These are phyloP conservation scores for Maudiozyma humilis DNA, from an alignment of 1,139 yeast genomes.

Conservation along the genomic window DNA sequence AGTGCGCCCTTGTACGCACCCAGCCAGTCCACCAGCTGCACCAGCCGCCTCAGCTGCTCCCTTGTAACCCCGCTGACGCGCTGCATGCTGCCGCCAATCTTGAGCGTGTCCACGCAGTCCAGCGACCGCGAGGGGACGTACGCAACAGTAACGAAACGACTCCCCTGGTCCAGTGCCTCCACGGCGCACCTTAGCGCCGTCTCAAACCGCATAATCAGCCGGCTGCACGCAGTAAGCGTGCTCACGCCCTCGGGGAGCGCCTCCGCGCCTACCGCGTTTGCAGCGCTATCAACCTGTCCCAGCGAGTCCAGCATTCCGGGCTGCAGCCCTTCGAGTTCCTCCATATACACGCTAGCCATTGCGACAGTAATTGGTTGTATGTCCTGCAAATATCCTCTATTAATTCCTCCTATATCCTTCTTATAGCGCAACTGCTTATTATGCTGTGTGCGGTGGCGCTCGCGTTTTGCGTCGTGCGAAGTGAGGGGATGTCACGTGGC, in stretches of 20 bases:
- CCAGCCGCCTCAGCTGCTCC: slow-evolving; percentile 6
- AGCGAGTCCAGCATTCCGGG: slow-evolving; percentile 4
- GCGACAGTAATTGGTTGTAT: neutral
- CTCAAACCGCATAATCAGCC: slow-evolving; percentile 13
- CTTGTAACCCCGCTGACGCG: slow-evolving; percentile 1
- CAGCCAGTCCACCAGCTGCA: slow-evolving; percentile 18
- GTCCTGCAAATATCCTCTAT: too few relatives aligned
- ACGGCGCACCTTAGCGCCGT: slow-evolving; percentile 11
- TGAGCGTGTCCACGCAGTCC: slow-evolving; percentile 10
- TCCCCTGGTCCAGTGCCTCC: slow-evolving; percentile 14
- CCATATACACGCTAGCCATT: neutral
- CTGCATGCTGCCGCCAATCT: slow-evolving; percentile 8
- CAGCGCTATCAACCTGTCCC: slow-evolving; percentile 2
- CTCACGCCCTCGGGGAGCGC: neutral
- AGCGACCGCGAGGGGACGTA: slow-evolving; percentile 11
- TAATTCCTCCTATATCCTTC: too few relatives aligned
- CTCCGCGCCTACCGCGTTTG: neutral
- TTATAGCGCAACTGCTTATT: too few relatives aligned
- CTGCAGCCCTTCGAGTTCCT: slow-evolving; percentile 3
- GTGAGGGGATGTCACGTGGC: too few relatives aligned
- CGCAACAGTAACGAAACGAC: slow-evolving; percentile 11
- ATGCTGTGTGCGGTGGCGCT: too few relatives aligned
- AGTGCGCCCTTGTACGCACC: slow-evolving; percentile 13
- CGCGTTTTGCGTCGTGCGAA: too few relatives aligned
- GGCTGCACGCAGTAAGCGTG: neutral